Evolutionary conservation across 148 eudicot genomes (phyloP).

Genomic region (Camellia lanceoleosa): DNA sequence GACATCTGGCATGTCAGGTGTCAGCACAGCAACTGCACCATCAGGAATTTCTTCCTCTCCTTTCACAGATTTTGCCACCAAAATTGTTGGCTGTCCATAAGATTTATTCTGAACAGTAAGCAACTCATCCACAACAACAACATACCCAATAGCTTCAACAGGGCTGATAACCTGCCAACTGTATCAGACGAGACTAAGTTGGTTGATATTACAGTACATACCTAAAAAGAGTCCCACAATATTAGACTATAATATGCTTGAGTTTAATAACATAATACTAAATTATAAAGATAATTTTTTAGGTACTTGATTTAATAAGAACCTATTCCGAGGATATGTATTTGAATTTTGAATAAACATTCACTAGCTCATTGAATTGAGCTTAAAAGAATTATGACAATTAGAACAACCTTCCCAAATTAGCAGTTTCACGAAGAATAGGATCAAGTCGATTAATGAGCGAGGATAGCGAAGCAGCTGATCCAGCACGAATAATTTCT

Average conservation of each 20-base stretch:
- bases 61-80: conserved; percentile 86
- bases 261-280: not conserved
- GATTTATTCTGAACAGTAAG: conserved; percentile 83
- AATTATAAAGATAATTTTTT: not conserved
- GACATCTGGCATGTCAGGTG: conserved; percentile 99
- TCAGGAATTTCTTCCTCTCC: conserved; percentile 99
- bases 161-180: conserved; percentile 99
- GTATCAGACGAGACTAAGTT: conserved; percentile 21
- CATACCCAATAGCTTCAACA: conserved; percentile 86
- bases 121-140: conserved; percentile 88
- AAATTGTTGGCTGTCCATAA: conserved; percentile 76
- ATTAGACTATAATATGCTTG: conserved; percentile 1
- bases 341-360: not conserved
- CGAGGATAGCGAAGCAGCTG: conserved; percentile 93
- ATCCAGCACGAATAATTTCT: conserved; percentile 95
- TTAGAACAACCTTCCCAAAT: conserved; percentile 76
- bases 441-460: conserved; percentile 96
- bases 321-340: not conserved
- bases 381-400: conserved; percentile 2
- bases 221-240: not conserved
- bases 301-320: not conserved
- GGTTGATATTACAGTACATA: not conserved
- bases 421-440: conserved; percentile 80
- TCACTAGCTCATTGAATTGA: not conserved
- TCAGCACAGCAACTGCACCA: conserved; percentile 90